Evolutionary conservation across 2,329 filamentous ascomycete genomes (phyloP), one percentile per base, ranked within the genome.

Genomic region (Trichocomaceae sp.): DNA sequence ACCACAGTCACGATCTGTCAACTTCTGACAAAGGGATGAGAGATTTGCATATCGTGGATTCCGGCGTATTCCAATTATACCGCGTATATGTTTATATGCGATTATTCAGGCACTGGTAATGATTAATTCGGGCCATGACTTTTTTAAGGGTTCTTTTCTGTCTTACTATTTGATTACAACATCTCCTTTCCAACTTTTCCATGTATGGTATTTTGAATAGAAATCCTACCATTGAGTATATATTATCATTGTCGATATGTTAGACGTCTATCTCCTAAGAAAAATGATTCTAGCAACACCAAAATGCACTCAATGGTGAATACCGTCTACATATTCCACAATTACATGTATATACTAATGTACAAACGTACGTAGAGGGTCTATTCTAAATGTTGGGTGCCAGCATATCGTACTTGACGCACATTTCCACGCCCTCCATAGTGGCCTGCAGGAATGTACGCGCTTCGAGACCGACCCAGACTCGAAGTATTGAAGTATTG

Each of bases 401-500:
- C 58, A 96, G 75, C 60, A 89, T 80, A 72, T 96, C 90, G 62
- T 92, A 95, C 69, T 91, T 93, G 64, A 96, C 91, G 69, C 89
- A 95, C 65, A 83, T 80, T 72, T 96, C 90, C 33, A 92, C 88
- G 71, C 90, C 90, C 68, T 95, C 90, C 52, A 95, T 83, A 60
- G 89, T 95, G 45, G 89, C 89, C 72, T 95, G 89, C 73, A 96
- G 80, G 72, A 95, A 93, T 62, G 86, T 86, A 59, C 92, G 81
- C 48, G 90, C 88, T 75, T 97, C 92, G 10, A 97, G 77, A 1
- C 92, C 91, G 57, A 88, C 83, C 92, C 92, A 97, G 5, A 96
- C 85, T 64, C 90, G 84, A 62, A 96, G 75, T 87, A 97, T 93
- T 44, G 84, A 87, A 59, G 87, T 88, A 64, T 91, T 87, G 26